phyloP scores from a whole-genome alignment of 805 yeast genomes.

The Scheffersomyces ergatensis region DNA sequence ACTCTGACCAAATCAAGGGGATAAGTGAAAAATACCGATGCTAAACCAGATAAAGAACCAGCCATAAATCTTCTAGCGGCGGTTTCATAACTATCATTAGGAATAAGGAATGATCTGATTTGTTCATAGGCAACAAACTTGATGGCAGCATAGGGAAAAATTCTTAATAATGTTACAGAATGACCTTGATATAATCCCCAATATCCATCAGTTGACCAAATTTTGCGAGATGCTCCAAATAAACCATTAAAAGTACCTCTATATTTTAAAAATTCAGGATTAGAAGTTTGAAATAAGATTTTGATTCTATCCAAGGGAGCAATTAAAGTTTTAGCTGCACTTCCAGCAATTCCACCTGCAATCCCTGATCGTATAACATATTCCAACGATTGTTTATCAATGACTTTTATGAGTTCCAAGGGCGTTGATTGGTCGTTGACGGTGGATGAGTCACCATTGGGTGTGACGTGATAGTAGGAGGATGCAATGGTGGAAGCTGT shows the following conservation, averaged over 20 bases:
- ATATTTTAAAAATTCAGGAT: slow-evolving; percentile 80
- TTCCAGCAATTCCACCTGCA: slow-evolving; percentile 95
- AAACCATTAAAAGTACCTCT: slow-evolving; percentile 81
- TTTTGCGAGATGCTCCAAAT: slow-evolving; percentile 65
- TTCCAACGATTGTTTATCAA: slow-evolving; percentile 70
- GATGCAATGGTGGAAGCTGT: background rate
- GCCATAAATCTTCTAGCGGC: slow-evolving; percentile 77
- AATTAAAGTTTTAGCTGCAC: slow-evolving; percentile 91
- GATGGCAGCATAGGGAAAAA: slow-evolving; percentile 96
- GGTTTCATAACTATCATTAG: slow-evolving; percentile 71
- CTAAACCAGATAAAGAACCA: slow-evolving; percentile 87
- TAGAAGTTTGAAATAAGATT: slow-evolving; percentile 90
- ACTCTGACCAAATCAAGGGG: slow-evolving; percentile 91
- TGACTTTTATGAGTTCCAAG: slow-evolving; percentile 24
- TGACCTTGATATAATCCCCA: slow-evolving; percentile 92
- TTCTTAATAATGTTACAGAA: slow-evolving; percentile 84
- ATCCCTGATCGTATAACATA: slow-evolving; percentile 81
- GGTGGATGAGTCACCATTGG: background rate
- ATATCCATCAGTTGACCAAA: slow-evolving; percentile 67
- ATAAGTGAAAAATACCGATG: slow-evolving; percentile 84
- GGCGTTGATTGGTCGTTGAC: slow-evolving; percentile 29
- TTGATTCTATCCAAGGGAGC: slow-evolving; percentile 96
- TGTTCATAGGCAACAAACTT: slow-evolving; percentile 97
- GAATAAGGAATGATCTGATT: slow-evolving; percentile 75
- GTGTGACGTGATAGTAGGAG: background rate